Evolutionary conservation across 768 basidiomycete species (phyloP).

Genomic region (Boletus insuetus): DNA sequence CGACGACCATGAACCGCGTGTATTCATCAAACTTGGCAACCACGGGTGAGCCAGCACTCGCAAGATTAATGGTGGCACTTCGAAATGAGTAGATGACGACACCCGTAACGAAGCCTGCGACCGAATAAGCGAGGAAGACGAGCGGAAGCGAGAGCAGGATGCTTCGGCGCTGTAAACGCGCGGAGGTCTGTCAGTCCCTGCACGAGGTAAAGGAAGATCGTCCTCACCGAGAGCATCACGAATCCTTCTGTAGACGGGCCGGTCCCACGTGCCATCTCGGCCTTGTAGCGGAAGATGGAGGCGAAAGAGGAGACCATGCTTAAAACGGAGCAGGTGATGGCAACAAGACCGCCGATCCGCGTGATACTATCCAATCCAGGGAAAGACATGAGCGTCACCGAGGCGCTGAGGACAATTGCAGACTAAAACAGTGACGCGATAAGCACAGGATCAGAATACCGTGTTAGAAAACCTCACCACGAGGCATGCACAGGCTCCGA

Average conservation of each 20-base stretch:
- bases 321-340: slow-evolving; percentile 64
- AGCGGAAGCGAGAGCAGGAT: slow-evolving; percentile 69
- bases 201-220: neutral
- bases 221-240: slow-evolving; percentile 48
- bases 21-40: slow-evolving; percentile 53
- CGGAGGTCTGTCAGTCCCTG: neutral
- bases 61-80: slow-evolving; percentile 42
- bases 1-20: slow-evolving; percentile 61
- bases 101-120: slow-evolving; percentile 64
- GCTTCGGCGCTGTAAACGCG: slow-evolving; percentile 39
- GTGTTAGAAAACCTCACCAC: slow-evolving; percentile 44
- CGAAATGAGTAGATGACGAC: slow-evolving; percentile 66
- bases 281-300: slow-evolving; percentile 67
- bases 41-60: slow-evolving; percentile 29
- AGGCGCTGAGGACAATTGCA: slow-evolving; percentile 76
- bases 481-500: slow-evolving; percentile 64
- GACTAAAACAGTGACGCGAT: slow-evolving; percentile 44
- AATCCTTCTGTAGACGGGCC: slow-evolving; percentile 52
- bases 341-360: slow-evolving; percentile 63
- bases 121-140: slow-evolving; percentile 69
- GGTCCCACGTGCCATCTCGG: slow-evolving; percentile 54
- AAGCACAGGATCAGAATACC: neutral
- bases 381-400: slow-evolving; percentile 77
- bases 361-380: slow-evolving; percentile 67
- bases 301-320: slow-evolving; percentile 69